phyloP scores from a whole-genome alignment of 352 stramenopile genomes.

The Lagenidium giganteum region DNA sequence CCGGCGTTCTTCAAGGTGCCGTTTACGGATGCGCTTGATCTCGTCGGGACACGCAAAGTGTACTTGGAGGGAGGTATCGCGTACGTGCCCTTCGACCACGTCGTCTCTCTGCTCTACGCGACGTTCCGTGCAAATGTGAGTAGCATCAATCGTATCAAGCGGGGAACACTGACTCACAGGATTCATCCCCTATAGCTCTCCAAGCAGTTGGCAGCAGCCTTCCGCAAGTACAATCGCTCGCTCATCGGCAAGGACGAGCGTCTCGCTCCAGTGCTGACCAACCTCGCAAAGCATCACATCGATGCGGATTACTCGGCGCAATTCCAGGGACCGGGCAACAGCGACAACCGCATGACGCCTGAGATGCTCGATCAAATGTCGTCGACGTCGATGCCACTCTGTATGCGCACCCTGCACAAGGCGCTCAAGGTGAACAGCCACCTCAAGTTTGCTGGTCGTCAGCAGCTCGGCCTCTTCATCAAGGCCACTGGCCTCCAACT shows the following conservation, averaged over 20 bases:
- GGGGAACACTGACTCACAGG: slow-evolving; percentile 6
- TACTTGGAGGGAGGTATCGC: slow-evolving; percentile 93
- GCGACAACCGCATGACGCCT: slow-evolving; percentile 74
- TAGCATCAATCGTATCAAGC: too few species aligned
- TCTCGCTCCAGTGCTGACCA: slow-evolving; percentile 91
- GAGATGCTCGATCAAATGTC: slow-evolving; percentile 91
- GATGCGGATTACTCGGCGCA: slow-evolving; percentile 82
- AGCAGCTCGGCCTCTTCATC: slow-evolving; percentile 99
- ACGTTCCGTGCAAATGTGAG: slow-evolving; percentile 88
- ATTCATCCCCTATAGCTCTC: slow-evolving; percentile 54
- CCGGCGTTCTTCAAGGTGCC: slow-evolving; percentile 94
- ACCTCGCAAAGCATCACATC: slow-evolving; percentile 96
- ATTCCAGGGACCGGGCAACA: slow-evolving; percentile 20
- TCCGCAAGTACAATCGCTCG: slow-evolving; percentile 85
- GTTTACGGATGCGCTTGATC: slow-evolving; percentile 95
- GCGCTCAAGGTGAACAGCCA: slow-evolving; percentile 94
- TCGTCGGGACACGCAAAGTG: slow-evolving; percentile 88
- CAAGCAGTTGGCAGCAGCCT: slow-evolving; percentile 86
- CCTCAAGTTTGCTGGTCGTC: slow-evolving; percentile 94
- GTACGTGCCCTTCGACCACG: slow-evolving; percentile 93
- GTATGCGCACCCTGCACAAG: slow-evolving; percentile 95
- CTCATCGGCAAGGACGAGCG: slow-evolving; percentile 90
- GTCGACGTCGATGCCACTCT: slow-evolving; percentile 94
- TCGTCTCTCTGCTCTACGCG: slow-evolving; percentile 93
- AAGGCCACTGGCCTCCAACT: slow-evolving; percentile 96